These are phyloP conservation scores for Suillus occidentalis DNA, from an alignment of 768 basidiomycete genomes.

Conservation along the genomic window DNA sequence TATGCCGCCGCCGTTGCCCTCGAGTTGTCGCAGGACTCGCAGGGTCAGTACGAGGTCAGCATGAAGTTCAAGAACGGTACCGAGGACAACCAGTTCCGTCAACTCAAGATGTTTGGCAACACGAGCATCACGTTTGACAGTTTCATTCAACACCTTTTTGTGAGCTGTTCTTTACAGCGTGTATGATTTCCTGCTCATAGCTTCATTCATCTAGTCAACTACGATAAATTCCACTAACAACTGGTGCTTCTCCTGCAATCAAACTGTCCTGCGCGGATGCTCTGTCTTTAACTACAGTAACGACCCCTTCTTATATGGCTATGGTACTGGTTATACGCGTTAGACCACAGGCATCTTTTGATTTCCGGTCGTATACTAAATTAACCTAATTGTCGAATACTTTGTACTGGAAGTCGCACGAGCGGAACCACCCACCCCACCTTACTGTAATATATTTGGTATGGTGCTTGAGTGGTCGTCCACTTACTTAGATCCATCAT, in stretches of 20 bases:
- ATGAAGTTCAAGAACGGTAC: conserved; percentile 87
- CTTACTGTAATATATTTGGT: no score
- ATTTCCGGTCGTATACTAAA: no score
- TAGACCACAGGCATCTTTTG: background rate
- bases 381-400: background rate
- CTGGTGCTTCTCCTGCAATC: conserved; percentile 36
- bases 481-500: no score
- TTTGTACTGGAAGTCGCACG: no score
- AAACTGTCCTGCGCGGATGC: conserved; percentile 32
- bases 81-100: conserved; percentile 46
- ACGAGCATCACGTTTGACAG: conserved; percentile 22
- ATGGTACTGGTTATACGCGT: background rate
- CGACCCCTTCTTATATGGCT: conserved; percentile 26
- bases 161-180: conserved; percentile 4
- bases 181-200: background rate
- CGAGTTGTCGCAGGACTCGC: conserved; percentile 61
- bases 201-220: conserved; percentile 16
- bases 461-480: no score
- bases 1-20: conserved; percentile 72
- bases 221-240: conserved; percentile 32
- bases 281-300: conserved; percentile 30
- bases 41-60: conserved; percentile 72
- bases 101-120: conserved; percentile 65
- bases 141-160: conserved; percentile 20
- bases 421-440: no score